Base-by-base conservation (phyloP, 192 early-diverging fungal species). In the Funneliformis geosporum region DNA sequence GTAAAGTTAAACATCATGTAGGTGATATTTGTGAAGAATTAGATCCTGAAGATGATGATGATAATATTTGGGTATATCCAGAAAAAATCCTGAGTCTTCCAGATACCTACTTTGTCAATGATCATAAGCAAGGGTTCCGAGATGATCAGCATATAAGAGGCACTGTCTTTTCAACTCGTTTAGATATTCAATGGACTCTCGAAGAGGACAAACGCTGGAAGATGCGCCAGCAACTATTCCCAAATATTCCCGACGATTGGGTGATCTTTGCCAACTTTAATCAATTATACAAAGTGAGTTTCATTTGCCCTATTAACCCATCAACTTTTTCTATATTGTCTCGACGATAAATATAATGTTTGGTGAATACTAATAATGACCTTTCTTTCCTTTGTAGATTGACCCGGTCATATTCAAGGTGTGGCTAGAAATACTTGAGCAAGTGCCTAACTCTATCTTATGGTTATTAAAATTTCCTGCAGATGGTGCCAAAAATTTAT, bases 191-290 rank as follows among this genome's bases (percentile, higher is more conserved):
- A 62, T 98, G 96, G 95, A 75, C 85, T n/a, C 76, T 87, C 38
- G 96, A 97, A 81, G 91, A 96, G 83, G 87, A 93, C 42, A 84
- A 87, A 73, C 89, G 96, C 46, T 92, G 92, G 87, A 87, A 90
- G 67, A 96, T 96, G 94, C 91, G 96, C 39, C 87, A 87, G 64
- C 92, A 95, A 80, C 80, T 96, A 40, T 98, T 98, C 72, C 96
- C 96, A 39, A 84, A 88, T 55, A 71, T 97, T 59, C 82, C 87
- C 23, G 95, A 96, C 81, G 91, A 95, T 83, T 90, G 90, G 23
- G 91, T 96, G 23, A 96, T 98, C 69, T 96, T 94, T 91, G 96
- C 96, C 72, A 96, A 96, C 84, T 97, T 98, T 81, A 98, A 98
- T 84, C 96, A 98, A 87, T 87, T 96, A 10, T 98, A 98, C 87